These are phyloP conservation scores for Oryza glumipatula DNA, from an alignment of 176 grass and related monocot genomes.

Conservation along the genomic window DNA sequence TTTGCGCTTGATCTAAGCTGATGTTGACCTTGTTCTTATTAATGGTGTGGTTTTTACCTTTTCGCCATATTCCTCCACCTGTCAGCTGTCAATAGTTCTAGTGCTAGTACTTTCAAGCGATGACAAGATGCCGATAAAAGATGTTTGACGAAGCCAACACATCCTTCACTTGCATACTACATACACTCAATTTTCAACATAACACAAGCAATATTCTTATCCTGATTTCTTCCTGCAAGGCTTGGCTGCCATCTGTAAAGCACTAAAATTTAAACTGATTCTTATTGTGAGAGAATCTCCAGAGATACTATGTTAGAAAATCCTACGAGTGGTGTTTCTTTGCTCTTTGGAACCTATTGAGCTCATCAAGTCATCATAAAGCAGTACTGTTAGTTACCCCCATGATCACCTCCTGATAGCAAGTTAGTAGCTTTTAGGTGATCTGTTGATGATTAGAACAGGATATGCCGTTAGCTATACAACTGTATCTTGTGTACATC, in stretches of 20 bases:
- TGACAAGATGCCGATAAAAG: neutral
- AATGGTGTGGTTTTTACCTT: neutral
- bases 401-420: neutral
- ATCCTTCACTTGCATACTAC: neutral
- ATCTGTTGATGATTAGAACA: neutral
- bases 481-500: neutral
- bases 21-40: conserved; percentile 30
- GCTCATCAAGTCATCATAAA: neutral
- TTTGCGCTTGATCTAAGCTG: conserved; percentile 17
- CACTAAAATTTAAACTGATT: neutral
- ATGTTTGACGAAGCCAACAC: neutral
- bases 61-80: conserved; percentile 3
- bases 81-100: conserved; percentile 5
- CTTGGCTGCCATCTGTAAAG: neutral
- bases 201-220: neutral
- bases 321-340: neutral
- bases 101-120: neutral
- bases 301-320: neutral
- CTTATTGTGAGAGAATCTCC: neutral
- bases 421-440: neutral
- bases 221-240: neutral
- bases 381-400: neutral
- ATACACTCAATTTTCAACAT: conserved; percentile 1
- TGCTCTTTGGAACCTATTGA: neutral
- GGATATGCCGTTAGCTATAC: neutral